Evolutionary conservation across 2,329 filamentous ascomycete species (phyloP), one percentile per base, ranked within the genome.

Genomic region (Torrubiellomyces zombiae): DNA sequence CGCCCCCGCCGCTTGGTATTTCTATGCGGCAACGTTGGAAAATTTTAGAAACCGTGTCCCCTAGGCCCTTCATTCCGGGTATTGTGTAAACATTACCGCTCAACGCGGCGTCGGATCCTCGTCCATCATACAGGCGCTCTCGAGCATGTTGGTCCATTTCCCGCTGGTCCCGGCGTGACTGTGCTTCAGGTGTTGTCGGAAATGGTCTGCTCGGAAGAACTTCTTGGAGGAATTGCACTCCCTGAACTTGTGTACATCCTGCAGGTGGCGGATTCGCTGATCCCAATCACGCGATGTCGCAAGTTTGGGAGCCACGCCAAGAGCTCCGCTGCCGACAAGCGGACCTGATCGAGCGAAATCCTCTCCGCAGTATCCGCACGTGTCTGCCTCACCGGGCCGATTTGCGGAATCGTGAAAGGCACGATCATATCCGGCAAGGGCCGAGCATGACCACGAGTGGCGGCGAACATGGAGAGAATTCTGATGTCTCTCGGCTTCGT

Each of bases 151-250:
- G 9, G 89, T 98, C 89, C 89, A 98, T 52, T 95, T 95, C 16
- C 89, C 89, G 50, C 83, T 94, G 1, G 82, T 86, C 18, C 89
- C 89, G 18, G 80, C 81, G 53, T 95, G 89, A 48, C 83, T 94
- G 50, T 98, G 89, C 60, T 95, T 98, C 30, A 98, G 60, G 53
- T 98, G 89, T 51, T 98, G 89, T 31, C 89, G 74, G 61, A 98
- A 98, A 49, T 98, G 89, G 50, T 98, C 89, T 17, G 89, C 89
- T 18, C 89, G 71, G 57, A 79, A 98, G 50, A 98, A 98, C 50
- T 95, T 95, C 61, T 98, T 98, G 38, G 79, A 78, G 42, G 89
- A 83, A 50, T 98, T 98, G 65, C 89, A 98, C 55, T 95, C 89
- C 34, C 83, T 73, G 47, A 93, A 98, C 47, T 98, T 98, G 59